These are phyloP conservation scores for Epichloe glyceriae DNA, from an alignment of 2,329 filamentous ascomycete species.

Conservation along the genomic window DNA sequence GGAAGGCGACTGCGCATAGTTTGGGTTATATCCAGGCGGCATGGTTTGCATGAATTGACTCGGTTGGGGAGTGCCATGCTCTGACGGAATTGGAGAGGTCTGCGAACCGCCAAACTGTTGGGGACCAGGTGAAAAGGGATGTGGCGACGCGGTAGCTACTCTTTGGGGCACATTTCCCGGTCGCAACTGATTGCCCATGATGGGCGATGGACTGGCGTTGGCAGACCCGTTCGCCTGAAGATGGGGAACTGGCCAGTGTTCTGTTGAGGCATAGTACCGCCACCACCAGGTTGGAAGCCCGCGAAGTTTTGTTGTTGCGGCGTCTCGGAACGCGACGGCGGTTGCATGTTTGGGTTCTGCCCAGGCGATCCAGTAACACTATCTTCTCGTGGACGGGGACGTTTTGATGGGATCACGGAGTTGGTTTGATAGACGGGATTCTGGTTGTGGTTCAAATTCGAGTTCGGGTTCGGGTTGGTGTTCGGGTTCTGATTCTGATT, in stretches of 20 bases:
- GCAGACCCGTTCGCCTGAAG: conserved; percentile 67
- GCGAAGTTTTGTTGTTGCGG: conserved; percentile 66
- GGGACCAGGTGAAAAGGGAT: conserved; percentile 69
- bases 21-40: conserved; percentile 43
- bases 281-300: conserved; percentile 54
- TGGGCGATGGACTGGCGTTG: conserved; percentile 84
- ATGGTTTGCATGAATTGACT: conserved; percentile 54
- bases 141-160: conserved; percentile 84
- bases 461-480: background rate
- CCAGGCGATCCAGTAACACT: conserved; percentile 72
- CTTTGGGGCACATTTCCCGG: conserved; percentile 61
- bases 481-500: conserved; percentile 26
- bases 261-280: conserved; percentile 46
- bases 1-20: conserved; percentile 43
- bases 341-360: conserved; percentile 59
- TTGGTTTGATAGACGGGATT: conserved; percentile 66
- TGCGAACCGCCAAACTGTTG: conserved; percentile 56
- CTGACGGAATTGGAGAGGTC: conserved; percentile 63
- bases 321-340: conserved; percentile 81
- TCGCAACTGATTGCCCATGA: conserved; percentile 70
- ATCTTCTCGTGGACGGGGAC: conserved; percentile 70
- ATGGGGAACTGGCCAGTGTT: conserved; percentile 60
- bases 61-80: conserved; percentile 65
- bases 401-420: conserved; percentile 79
- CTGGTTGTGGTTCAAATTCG: conserved; percentile 6